phyloP scores from a whole-genome alignment of 225 moss, liverwort and hornwort species.

The Rhytidiadelphus loreus region DNA sequence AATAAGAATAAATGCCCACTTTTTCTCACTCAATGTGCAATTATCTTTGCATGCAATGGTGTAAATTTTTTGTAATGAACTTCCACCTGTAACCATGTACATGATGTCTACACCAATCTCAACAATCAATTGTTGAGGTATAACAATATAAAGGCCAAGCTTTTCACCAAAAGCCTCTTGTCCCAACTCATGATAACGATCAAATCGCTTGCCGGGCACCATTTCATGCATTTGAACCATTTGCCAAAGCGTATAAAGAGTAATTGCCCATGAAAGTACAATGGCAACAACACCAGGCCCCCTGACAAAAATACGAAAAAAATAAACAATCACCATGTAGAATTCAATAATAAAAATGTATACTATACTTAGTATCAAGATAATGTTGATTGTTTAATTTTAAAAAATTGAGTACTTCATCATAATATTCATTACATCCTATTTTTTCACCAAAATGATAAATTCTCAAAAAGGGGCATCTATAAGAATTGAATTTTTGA shows the following conservation, averaged over 20 bases:
- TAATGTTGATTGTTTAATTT: background rate
- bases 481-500: background rate
- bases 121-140: background rate
- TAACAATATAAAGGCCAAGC: background rate
- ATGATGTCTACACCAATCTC: background rate
- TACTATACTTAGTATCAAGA: background rate
- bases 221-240: conserved; percentile 3
- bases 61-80: background rate
- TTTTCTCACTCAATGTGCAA: background rate
- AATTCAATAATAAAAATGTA: background rate
- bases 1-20: background rate
- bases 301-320: background rate
- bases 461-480: background rate
- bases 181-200: background rate
- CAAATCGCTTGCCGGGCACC: background rate
- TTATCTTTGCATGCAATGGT: background rate
- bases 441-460: background rate
- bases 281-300: background rate
- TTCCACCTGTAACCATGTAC: background rate
- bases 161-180: background rate
- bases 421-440: background rate
- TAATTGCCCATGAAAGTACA: background rate
- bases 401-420: no score
- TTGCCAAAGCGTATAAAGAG: background rate
- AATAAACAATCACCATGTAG: background rate